Evolutionary conservation across 208 protist genomes (phyloP).

Genomic region (Leishmania lainsoni): DNA sequence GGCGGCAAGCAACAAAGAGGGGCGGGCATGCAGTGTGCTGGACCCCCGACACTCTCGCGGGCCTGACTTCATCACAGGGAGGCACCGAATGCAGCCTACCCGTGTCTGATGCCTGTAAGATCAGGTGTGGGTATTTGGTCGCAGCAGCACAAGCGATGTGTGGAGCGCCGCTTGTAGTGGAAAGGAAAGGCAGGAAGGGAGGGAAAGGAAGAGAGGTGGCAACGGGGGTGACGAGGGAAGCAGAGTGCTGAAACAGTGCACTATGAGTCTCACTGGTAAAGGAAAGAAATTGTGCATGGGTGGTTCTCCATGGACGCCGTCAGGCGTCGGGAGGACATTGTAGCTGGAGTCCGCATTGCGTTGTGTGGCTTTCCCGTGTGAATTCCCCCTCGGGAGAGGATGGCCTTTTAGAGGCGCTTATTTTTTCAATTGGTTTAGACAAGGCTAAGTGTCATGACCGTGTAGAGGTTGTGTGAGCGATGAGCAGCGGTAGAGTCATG

Average conservation of each 20-base stretch:
- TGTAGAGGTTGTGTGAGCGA: neutral
- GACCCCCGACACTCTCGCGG: neutral
- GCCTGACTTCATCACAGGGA: conserved; percentile 18
- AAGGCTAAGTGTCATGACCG: neutral
- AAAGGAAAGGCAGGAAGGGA: neutral
- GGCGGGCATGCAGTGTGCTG: neutral
- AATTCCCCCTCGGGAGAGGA: neutral
- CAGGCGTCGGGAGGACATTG: neutral
- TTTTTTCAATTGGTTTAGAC: neutral
- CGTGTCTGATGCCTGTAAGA: conserved; percentile 1
- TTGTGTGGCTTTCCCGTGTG: neutral
- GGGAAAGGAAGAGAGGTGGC: neutral
- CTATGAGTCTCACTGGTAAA: neutral
- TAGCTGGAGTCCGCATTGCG: neutral
- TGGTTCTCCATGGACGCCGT: neutral
- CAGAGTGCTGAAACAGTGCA: neutral
- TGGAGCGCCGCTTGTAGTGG: neutral
- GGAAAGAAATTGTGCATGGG: neutral
- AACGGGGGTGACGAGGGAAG: neutral
- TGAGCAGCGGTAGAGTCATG: neutral
- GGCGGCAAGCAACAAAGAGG: neutral
- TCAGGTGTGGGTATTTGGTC: neutral
- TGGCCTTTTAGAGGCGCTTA: neutral
- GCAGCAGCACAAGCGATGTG: neutral
- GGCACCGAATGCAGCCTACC: conserved; percentile 16